These are phyloP conservation scores for Ambrosia trifida DNA, from an alignment of 129 eudicot species.

Conservation along the genomic window DNA sequence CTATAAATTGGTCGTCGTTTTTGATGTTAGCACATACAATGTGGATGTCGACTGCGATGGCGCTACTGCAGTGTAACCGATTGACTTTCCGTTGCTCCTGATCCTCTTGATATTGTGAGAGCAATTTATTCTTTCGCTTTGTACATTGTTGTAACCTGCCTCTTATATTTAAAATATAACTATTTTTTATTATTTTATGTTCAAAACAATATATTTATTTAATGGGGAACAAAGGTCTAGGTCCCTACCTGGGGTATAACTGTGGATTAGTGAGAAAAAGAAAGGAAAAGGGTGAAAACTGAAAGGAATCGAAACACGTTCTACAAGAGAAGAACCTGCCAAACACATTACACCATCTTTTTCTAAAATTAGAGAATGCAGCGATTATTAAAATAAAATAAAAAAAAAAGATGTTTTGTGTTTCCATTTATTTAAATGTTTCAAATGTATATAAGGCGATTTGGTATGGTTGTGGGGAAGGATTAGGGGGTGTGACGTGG, in stretches of 20 bases:
- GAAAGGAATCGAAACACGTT: conserved; percentile 40
- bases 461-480: too few relatives aligned
- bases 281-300: conserved; percentile 19
- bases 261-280: conserved; percentile 24
- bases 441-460: background rate
- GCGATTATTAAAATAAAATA: background rate
- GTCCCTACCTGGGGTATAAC: background rate
- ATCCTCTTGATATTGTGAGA: too few relatives aligned
- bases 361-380: background rate
- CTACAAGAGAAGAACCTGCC: conserved; percentile 33
- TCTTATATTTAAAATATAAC: too few relatives aligned
- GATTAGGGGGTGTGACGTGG: too few relatives aligned
- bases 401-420: background rate
- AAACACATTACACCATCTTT: conserved; percentile 27
- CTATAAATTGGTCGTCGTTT: too few relatives aligned
- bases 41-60: too few relatives aligned
- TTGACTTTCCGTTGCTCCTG: too few relatives aligned
- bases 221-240: conserved; percentile 27
- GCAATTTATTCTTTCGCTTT: too few relatives aligned
- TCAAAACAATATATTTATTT: background rate
- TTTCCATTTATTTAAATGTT: background rate
- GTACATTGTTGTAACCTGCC: too few relatives aligned
- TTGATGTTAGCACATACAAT: too few relatives aligned
- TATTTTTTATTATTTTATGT: background rate
- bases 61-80: too few relatives aligned